Evolutionary conservation across 192 early-diverging fungal genomes (phyloP), one percentile per base, ranked within the genome.

Genomic region (Allomyces arbusculus): DNA sequence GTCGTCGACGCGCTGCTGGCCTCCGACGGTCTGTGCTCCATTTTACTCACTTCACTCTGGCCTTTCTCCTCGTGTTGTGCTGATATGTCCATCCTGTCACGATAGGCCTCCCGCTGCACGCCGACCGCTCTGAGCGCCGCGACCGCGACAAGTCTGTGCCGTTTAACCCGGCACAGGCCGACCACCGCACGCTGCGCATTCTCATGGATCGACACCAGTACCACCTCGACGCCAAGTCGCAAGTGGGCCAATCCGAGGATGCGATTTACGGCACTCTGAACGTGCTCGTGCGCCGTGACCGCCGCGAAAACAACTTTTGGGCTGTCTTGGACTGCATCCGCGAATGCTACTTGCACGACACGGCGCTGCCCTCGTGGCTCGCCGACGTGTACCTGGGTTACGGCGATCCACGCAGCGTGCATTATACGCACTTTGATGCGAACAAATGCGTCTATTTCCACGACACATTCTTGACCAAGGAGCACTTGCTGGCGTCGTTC

Each of bases 261-360:
- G 79, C 79, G 22, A 58, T 91, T 0, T 90, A 97, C 69, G 77
- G 77, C 23, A 80, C 80, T 10, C 91, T 97, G 66, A 97, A 94
- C 72, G 77, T 97, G 23, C 76, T 95, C n/a, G 69, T 99, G 66
- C 84, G 97, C 28, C 80, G 94, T 25, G 81, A 85, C 63, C 84
- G 91, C 44, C 78, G 88, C 69, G 93, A 95, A 75, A 97, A 90
- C 76, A 95, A 94, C 72, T 95, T 97, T 69, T 91, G 90, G 72
- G 82, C 87, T 2, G 89, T 94, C 4, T 71, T 97, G 62, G 94
- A 95, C 66, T 87, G 90, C 0, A 85, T 97, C 55, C 87, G 93
- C 28, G 90, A 90, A 63, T 73, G 94, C 67, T 87, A 93, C 84
- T 82, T 88, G 72, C 86, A 79, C 68, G 86, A 90, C 24, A 62